phyloP scores from a whole-genome alignment of 495 filamentous ascomycete genomes.

The Lasiosphaeria ovina region DNA sequence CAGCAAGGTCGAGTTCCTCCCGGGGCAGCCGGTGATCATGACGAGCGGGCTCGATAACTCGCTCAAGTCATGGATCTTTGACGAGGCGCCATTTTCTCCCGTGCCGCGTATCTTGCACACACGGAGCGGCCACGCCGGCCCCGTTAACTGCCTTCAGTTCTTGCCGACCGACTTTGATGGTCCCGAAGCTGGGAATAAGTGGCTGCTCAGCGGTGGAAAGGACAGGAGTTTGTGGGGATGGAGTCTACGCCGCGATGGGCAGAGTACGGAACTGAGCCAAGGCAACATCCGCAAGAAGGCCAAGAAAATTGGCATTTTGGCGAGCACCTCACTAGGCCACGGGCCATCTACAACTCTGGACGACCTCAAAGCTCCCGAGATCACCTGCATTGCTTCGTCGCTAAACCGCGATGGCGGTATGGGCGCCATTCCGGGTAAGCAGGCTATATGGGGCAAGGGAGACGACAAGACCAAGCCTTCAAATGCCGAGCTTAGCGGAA shows the following conservation, averaged over 20 bases:
- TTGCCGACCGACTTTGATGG: slow-evolving; percentile 83
- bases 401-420: slow-evolving; percentile 92
- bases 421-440: slow-evolving; percentile 67
- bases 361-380: slow-evolving; percentile 81
- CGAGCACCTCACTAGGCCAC: slow-evolving; percentile 40
- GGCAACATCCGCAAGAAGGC: slow-evolving; percentile 78
- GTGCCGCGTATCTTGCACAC: slow-evolving; percentile 80
- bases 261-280: slow-evolving; percentile 91
- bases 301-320: slow-evolving; percentile 73
- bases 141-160: slow-evolving; percentile 76
- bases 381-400: slow-evolving; percentile 85
- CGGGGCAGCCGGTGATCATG: slow-evolving; percentile 86
- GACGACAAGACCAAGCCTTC: slow-evolving; percentile 55
- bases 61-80: slow-evolving; percentile 92
- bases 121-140: slow-evolving; percentile 82
- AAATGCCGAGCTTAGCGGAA: slow-evolving; percentile 59
- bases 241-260: slow-evolving; percentile 90
- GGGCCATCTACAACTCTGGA: slow-evolving; percentile 61
- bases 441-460: slow-evolving; percentile 73
- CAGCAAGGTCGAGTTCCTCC: slow-evolving; percentile 82
- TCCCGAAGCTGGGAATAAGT: slow-evolving; percentile 85
- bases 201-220: slow-evolving; percentile 83
- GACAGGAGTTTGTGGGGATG: slow-evolving; percentile 93
- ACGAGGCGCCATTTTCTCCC: slow-evolving; percentile 79
- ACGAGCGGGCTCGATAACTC: slow-evolving; percentile 92